Evolutionary conservation across 2,329 filamentous ascomycete species (phyloP), one percentile per base, ranked within the genome.

Genomic region (Clarireedia monteithiana): DNA sequence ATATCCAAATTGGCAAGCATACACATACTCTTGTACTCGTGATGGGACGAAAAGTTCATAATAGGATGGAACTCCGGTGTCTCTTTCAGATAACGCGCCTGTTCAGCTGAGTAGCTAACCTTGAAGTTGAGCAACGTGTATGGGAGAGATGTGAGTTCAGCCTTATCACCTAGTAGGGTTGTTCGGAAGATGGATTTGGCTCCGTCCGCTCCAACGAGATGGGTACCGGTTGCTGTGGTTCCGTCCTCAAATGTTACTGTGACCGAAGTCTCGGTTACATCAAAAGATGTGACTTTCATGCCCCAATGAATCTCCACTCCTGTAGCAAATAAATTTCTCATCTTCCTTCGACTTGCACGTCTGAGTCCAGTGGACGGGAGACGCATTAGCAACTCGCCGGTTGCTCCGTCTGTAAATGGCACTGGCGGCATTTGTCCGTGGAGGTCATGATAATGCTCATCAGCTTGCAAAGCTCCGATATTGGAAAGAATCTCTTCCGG

Each of bases 141-240:
- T 10, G 46, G 52, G 20, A 55, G 30, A 36, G 20, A n/a, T 15
- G 42, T 53, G 23, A 53, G 51, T 6, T n/a, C 45, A 2, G 30
- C 51, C 70, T 23, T 59, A 66, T 9, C 51, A 7, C 38, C 53
- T 24, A 55, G 36, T 12, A 55, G 36, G 38, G 10, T 27, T 5
- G 45, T 48, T 5, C 72, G 67, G 15, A 74, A 64, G 5, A 51
- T 53, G 4, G 70, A 74, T 10, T 66, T 59, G 7, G 65, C 60
- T 3, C 73, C 73, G 56, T 75, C 72, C 1, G 72, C 71, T 2
- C 72, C 72, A 10, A 74, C 64, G 2, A 75, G 64, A 5, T 74
- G 58, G 2, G 63, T 60, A 0, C 70, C 72, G 23, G 12, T 40
- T n/a, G 38, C 15, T 9, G 46, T 49, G 20, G 46, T 49, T 20